phyloP scores from a whole-genome alignment of 441 rosid species.

The Erodium trifolium region DNA sequence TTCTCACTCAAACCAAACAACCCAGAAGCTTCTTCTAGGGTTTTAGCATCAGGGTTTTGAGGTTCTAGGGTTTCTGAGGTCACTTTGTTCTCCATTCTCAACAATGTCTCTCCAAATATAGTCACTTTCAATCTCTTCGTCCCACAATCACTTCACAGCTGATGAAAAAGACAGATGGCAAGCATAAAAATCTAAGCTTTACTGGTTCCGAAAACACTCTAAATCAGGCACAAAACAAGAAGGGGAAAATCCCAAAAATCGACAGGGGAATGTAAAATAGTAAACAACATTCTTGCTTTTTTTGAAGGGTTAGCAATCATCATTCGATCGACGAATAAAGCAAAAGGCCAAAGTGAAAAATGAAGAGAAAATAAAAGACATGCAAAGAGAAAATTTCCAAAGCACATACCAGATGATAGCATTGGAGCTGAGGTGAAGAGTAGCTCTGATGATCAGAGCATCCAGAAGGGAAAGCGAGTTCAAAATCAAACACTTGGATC shows the following conservation, averaged over 20 bases:
- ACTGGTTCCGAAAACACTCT: background rate
- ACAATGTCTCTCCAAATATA: constrained; percentile 10
- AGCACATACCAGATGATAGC: background rate
- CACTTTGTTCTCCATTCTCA: constrained; percentile 28
- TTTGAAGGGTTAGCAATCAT: too few species aligned
- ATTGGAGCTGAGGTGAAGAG: background rate
- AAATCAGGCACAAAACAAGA: background rate
- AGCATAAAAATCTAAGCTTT: background rate
- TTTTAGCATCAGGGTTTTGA: constrained; percentile 31
- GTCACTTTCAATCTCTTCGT: background rate
- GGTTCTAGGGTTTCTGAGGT: constrained; percentile 34
- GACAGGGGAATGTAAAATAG: background rate
- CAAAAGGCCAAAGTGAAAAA: too few species aligned
- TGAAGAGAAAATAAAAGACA: background rate
- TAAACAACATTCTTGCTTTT: too few species aligned
- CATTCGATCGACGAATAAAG: background rate
- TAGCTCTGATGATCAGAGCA: background rate
- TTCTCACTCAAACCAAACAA: constrained; percentile 21
- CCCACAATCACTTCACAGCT: constrained; percentile 18
- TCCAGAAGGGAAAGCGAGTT: background rate
- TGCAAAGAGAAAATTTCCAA: background rate
- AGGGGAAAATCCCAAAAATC: background rate
- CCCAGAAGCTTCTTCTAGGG: constrained; percentile 30
- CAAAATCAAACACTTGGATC: background rate
- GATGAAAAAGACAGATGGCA: constrained; percentile 13